Evolutionary conservation across 2,329 filamentous ascomycete species (phyloP).

Genomic region (Aspergillus sp.): DNA sequence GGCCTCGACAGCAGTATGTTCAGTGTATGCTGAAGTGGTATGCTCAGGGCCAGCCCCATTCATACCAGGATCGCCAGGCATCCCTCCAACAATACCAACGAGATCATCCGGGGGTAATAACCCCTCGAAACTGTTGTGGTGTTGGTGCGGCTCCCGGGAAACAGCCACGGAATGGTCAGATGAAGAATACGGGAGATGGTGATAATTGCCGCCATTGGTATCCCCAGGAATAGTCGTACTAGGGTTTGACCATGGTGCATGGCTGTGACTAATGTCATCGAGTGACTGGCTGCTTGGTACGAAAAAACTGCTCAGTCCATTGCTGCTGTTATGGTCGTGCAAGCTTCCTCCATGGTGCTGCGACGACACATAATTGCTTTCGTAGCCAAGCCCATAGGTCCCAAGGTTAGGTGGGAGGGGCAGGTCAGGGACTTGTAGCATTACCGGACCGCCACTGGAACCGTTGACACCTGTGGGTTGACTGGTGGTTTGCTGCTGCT

Average conservation of each 20-base stretch:
- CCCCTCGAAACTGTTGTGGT: constrained; percentile 32
- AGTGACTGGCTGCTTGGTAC: constrained; percentile 31
- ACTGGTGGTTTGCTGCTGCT: constrained; percentile 26
- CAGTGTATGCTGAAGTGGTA: constrained; percentile 29
- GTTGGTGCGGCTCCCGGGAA: constrained; percentile 34
- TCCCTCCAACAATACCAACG: constrained; percentile 39
- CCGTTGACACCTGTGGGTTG: constrained; percentile 30
- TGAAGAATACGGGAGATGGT: constrained; percentile 32
- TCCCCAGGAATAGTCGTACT: constrained; percentile 31
- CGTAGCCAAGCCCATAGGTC: constrained; percentile 32
- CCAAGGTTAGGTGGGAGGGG: constrained; percentile 31
- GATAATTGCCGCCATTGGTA: constrained; percentile 31
- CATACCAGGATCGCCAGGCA: constrained; percentile 33
- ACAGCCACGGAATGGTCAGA: constrained; percentile 31
- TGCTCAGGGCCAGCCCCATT: constrained; percentile 37
- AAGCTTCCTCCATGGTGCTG: constrained; percentile 30
- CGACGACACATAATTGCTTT: constrained; percentile 34
- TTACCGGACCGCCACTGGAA: constrained; percentile 28
- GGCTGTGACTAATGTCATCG: constrained; percentile 35
- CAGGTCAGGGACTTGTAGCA: constrained; percentile 39
- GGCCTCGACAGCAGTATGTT: constrained; percentile 32
- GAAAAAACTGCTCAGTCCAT: constrained; percentile 34
- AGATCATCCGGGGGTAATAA: constrained; percentile 36
- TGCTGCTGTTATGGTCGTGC: constrained; percentile 35
- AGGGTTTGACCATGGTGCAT: constrained; percentile 32